Evolutionary conservation across 768 basidiomycete species (phyloP), one percentile per base, ranked within the genome.

Genomic region (Phanerodontia chrysosporium): DNA sequence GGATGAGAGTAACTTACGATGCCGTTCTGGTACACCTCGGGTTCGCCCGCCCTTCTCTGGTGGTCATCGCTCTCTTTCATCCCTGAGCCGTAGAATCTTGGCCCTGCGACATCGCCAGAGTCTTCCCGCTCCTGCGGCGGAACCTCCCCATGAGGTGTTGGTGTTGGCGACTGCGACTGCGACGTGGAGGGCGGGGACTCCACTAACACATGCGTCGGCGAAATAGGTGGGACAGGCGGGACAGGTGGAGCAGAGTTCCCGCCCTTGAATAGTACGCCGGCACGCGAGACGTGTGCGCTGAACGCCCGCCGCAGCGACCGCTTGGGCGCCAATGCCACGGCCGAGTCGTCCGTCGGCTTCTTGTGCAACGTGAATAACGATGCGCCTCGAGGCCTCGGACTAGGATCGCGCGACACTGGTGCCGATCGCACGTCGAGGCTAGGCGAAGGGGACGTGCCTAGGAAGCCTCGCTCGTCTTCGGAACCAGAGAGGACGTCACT

Each of bases 21-120:
- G n/a, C 77, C 73, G 29, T 73, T 69, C 25, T 65, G 67, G 66
- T 93, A 92, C 1, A 88, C 75, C 3, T 67, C 68, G 3, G 80
- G 72, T 60, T 91, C 85, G 1, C 91, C 91, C 14, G 91, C 90
- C 51, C 70, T 72, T 30, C 73, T 69, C 8, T 66, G 61, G 10
- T 39, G 68, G 27, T 59, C 53, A 10, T 58, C 45, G 10, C 52
- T 39, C 13, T 54, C 48, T 42, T 61, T 59, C 39, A 55, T 53
- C 9, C 62, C 62, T 21, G 51, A 64, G 16, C 59, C 58, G 21
- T 55, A 64, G 25, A 68, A 71, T 32, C 62, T 55, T 1, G 69
- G 61, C 14, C 64, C 63, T 22, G 49, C 69, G 24, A 66, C 62
- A 8, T 67, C 67, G 18, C 51, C 63, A 3, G 65, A 63, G 0